A percentile compares a stretch with the other conserved stretches of the same genome.
phyloP scores from a whole-genome alignment of 1,284 basidiomycete species.

The Ceratobasidium sp. region DNA sequence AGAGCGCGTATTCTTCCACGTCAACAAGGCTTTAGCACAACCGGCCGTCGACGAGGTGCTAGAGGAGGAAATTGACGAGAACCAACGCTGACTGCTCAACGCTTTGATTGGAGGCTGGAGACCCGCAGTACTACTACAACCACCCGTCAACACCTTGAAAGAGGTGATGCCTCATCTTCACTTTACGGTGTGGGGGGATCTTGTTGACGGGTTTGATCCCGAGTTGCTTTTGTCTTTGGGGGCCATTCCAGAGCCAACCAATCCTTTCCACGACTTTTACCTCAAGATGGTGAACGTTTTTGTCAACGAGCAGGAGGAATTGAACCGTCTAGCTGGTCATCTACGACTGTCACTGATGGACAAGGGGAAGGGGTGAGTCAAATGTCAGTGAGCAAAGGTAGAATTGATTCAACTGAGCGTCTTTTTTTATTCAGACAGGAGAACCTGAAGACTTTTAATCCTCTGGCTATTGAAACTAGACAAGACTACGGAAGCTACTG shows the following conservation, averaged over 20 bases:
- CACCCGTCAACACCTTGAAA: neutral
- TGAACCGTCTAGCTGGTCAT: neutral
- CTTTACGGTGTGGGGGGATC: neutral
- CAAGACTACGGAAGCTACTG: neutral
- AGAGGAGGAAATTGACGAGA: too few relatives aligned
- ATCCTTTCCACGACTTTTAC: neutral
- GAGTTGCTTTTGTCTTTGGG: neutral
- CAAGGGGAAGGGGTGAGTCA: neutral
- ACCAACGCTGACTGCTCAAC: neutral
- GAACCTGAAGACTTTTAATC: neutral
- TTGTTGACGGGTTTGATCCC: neutral
- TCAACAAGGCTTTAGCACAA: too few relatives aligned
- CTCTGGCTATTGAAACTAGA: neutral
- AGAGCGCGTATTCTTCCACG: neutral
- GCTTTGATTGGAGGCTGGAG: neutral
- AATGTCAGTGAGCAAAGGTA: neutral
- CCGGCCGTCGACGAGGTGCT: neutral
- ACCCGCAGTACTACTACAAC: neutral
- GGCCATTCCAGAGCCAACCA: neutral
- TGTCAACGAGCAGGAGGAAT: neutral
- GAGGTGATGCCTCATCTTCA: neutral
- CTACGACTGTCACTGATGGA: neutral
- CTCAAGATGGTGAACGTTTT: neutral
- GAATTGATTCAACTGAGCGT: neutral
- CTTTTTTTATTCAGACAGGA: neutral